Evolutionary conservation across 768 basidiomycete genomes (phyloP).

Genomic region (Leccinum barrowsii): DNA sequence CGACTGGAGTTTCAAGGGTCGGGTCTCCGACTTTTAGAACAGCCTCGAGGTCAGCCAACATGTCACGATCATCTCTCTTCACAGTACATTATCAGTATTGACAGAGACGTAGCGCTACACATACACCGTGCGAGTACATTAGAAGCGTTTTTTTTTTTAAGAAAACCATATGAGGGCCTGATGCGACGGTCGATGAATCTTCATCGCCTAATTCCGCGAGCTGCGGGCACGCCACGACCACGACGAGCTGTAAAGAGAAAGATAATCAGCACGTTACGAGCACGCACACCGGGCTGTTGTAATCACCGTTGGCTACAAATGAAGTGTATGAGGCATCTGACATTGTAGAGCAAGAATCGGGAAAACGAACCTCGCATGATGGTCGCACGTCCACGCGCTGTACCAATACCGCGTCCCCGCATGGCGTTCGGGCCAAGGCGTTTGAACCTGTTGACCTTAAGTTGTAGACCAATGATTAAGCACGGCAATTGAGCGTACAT

Average conservation of each 20-base stretch:
- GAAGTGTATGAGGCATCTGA: slow-evolving; percentile 15
- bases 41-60: neutral
- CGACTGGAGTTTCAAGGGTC: slow-evolving; percentile 90
- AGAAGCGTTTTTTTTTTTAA: slow-evolving; percentile 10
- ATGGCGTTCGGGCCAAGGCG: slow-evolving; percentile 97
- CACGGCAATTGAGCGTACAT: slow-evolving; percentile 61
- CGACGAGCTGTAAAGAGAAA: slow-evolving; percentile 61
- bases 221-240: slow-evolving; percentile 76
- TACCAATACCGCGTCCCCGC: slow-evolving; percentile 98
- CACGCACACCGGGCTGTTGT: neutral
- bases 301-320: slow-evolving; percentile 70
- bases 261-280: slow-evolving; percentile 12
- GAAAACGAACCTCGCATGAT: slow-evolving; percentile 87
- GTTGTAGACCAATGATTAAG: slow-evolving; percentile 2
- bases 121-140: slow-evolving; percentile 9
- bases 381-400: slow-evolving; percentile 96
- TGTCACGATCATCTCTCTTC: neutral
- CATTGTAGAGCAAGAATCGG: slow-evolving; percentile 4
- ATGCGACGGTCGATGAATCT: neutral
- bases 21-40: slow-evolving; percentile 77
- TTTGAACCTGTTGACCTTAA: slow-evolving; percentile 76
- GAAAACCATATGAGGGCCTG: neutral
- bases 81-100: slow-evolving; percentile 6
- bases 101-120: slow-evolving; percentile 16
- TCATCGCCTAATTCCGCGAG: slow-evolving; percentile 81